A percentile compares a stretch with the other conserved stretches of the same genome.
phyloP scores from a whole-genome alignment of 2,329 filamentous ascomycete species.

The Hypoxylon sp. region DNA sequence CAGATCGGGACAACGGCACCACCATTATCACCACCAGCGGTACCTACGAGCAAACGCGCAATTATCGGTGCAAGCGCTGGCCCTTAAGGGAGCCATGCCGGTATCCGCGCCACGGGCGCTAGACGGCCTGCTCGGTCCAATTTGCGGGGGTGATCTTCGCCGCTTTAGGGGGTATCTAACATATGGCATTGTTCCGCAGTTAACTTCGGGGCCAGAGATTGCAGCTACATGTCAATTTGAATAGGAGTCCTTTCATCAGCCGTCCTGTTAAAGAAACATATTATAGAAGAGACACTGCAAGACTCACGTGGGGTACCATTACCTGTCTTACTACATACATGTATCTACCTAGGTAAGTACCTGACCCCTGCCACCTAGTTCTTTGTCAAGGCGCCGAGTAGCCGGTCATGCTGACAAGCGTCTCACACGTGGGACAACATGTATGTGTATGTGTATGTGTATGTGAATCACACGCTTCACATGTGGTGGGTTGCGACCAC shows the following conservation, averaged over 20 bases:
- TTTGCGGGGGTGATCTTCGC: conserved; percentile 17
- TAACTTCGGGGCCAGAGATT: background rate
- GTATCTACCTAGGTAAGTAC: background rate
- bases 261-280: conserved; percentile 1
- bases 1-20: conserved; percentile 27
- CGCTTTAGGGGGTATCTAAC: background rate
- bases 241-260: background rate
- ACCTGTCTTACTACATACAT: background rate
- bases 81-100: conserved; percentile 13
- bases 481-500: conserved; percentile 25
- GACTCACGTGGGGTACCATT: background rate
- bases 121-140: conserved; percentile 14
- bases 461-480: conserved; percentile 6
- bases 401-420: conserved; percentile 19
- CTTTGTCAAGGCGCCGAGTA: conserved; percentile 26
- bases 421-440: conserved; percentile 36
- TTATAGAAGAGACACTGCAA: background rate
- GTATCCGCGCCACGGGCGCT: conserved; percentile 19
- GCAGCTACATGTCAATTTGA: background rate
- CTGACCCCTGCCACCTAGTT: conserved; percentile 8
- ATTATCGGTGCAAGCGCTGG: background rate
- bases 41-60: conserved; percentile 2
- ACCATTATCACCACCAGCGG: background rate
- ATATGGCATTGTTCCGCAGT: background rate
- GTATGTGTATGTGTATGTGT: conserved; percentile 22